These are phyloP conservation scores for Orbilia javanica DNA, from an alignment of 2,329 filamentous ascomycete species.

Conservation along the genomic window DNA sequence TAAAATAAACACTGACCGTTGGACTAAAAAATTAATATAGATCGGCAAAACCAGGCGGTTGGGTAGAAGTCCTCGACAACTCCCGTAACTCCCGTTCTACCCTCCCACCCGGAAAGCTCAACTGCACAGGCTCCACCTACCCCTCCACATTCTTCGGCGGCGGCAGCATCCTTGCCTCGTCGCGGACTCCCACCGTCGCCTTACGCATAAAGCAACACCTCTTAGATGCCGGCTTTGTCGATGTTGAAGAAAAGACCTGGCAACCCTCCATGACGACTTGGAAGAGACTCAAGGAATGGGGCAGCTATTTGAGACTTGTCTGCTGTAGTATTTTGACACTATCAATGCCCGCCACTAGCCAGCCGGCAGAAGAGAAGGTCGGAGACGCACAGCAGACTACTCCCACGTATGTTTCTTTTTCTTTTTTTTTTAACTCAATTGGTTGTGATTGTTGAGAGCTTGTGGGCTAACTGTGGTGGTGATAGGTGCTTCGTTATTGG, in stretches of 20 bases:
- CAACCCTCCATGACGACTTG: slow-evolving; percentile 59
- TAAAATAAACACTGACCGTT: slow-evolving; percentile 37
- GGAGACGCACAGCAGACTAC: slow-evolving; percentile 33
- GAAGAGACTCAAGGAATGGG: slow-evolving; percentile 61
- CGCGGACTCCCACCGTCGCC: slow-evolving; percentile 59
- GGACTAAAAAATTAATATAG: slow-evolving; percentile 36
- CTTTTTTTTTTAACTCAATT: too few relatives aligned
- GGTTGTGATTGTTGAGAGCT: background rate
- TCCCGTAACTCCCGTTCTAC: slow-evolving; percentile 55
- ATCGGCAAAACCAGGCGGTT: slow-evolving; percentile 62
- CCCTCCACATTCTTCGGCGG: slow-evolving; percentile 56
- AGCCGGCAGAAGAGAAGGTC: slow-evolving; percentile 38
- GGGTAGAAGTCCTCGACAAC: slow-evolving; percentile 62
- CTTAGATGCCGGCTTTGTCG: slow-evolving; percentile 61
- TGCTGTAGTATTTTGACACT: slow-evolving; percentile 55
- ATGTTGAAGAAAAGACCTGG: slow-evolving; percentile 62
- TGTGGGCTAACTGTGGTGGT: slow-evolving; percentile 7
- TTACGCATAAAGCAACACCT: slow-evolving; percentile 62
- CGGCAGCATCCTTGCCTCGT: slow-evolving; percentile 53
- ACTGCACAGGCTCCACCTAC: slow-evolving; percentile 57
- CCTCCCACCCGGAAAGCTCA: slow-evolving; percentile 52
- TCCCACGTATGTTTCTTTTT: slow-evolving; percentile 29
- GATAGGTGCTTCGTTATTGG: slow-evolving; percentile 52
- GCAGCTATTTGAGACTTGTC: slow-evolving; percentile 59
- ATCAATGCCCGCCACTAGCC: slow-evolving; percentile 38